phyloP scores from a whole-genome alignment of 805 yeast species.

The Candida ulmi region DNA sequence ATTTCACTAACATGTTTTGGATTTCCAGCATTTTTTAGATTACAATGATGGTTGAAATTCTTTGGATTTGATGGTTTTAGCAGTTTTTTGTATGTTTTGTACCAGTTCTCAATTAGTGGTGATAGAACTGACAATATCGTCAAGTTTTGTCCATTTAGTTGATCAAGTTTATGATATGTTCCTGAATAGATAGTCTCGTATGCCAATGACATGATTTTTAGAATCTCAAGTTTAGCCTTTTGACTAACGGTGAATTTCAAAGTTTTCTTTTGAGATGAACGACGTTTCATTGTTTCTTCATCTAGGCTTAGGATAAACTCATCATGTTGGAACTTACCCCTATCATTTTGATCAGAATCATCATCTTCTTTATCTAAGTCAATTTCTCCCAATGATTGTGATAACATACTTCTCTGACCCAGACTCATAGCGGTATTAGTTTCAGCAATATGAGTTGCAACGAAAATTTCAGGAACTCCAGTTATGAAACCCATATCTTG shows the following conservation, averaged over 20 bases:
- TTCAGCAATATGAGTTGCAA: slow-evolving; percentile 84
- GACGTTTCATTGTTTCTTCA: slow-evolving; percentile 24
- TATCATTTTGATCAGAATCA: slow-evolving; percentile 13
- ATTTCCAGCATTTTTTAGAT: slow-evolving; percentile 19
- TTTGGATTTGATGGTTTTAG: slow-evolving; percentile 44
- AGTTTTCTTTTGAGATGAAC: slow-evolving; percentile 20
- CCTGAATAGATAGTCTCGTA: slow-evolving; percentile 77
- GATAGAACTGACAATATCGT: slow-evolving; percentile 67
- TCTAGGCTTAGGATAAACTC: slow-evolving; percentile 23
- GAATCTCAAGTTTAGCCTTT: slow-evolving; percentile 71
- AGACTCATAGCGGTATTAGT: slow-evolving; percentile 77
- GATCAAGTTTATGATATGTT: slow-evolving; percentile 43
- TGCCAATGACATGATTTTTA: slow-evolving; percentile 75
- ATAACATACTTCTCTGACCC: slow-evolving; percentile 72
- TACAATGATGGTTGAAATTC: slow-evolving; percentile 27
- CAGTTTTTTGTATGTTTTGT: slow-evolving; percentile 50
- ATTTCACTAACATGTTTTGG: slow-evolving; percentile 27
- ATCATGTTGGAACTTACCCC: slow-evolving; percentile 24
- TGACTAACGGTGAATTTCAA: slow-evolving; percentile 57
- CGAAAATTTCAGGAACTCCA: slow-evolving; percentile 61
- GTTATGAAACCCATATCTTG: slow-evolving; percentile 83
- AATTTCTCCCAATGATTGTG: slow-evolving; percentile 65
- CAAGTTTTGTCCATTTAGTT: slow-evolving; percentile 53
- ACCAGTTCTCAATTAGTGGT: slow-evolving; percentile 79
- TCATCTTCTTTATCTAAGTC: slow-evolving; percentile 43